A percentile compares a stretch with the other conserved stretches of the same genome.
Conservation (phyloP, 78 protist genomes). For the Dictyostelium capitatum region DNA sequence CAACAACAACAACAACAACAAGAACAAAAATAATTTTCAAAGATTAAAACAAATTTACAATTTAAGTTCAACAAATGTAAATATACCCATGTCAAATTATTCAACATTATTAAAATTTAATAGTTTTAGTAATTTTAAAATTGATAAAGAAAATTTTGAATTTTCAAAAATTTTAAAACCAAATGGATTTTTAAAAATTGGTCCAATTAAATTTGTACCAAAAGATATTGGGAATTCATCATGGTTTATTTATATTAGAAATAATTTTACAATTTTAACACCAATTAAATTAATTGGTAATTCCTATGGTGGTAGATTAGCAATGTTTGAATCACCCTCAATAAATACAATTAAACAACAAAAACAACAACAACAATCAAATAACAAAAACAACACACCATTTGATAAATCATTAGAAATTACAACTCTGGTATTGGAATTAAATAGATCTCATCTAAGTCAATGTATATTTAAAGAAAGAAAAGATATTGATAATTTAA, state of each 20-base stretch:
- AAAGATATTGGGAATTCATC: slow-evolving; percentile 7
- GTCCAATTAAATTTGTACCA: slow-evolving; percentile 62
- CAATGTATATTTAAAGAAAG: slow-evolving; percentile 60
- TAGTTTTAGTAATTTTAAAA: slow-evolving; percentile 1
- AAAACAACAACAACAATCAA: neutral
- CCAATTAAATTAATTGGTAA: slow-evolving; percentile 26
- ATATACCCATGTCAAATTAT: too few relatives aligned
- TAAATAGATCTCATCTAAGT: slow-evolving; percentile 69
- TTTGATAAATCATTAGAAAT: slow-evolving; percentile 5
- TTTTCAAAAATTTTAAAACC: slow-evolving; percentile 13
- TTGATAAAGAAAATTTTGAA: neutral
- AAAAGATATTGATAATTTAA: slow-evolving; percentile 18
- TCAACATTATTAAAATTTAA: too few relatives aligned
- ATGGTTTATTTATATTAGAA: slow-evolving; percentile 22
- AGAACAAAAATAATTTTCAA: too few relatives aligned
- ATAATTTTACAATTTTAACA: slow-evolving; percentile 39
- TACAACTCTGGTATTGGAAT: slow-evolving; percentile 21
- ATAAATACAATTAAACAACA: too few relatives aligned
- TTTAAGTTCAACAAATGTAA: too few relatives aligned
- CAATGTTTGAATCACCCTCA: slow-evolving; percentile 12
- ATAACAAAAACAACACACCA: neutral
- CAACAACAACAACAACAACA: neutral
- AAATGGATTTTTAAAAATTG: neutral
- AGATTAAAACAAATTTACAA: neutral
- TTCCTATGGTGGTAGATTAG: slow-evolving; percentile 42